Evolutionary conservation across 805 yeast species (phyloP).

Genomic region (Scheffersomyces amazonensis): DNA sequence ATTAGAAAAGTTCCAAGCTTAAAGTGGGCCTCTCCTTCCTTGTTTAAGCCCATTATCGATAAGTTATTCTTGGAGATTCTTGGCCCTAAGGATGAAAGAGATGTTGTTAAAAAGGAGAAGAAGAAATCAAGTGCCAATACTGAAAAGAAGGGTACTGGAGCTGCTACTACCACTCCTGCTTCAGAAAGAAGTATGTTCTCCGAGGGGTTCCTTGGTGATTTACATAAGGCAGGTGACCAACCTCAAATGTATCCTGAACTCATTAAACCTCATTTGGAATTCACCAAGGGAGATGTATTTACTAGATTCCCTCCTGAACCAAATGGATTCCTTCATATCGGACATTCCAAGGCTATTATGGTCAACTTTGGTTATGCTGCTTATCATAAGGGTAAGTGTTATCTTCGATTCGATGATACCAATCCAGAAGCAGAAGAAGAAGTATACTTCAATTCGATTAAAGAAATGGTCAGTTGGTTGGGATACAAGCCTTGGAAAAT

Average conservation of each 20-base stretch:
- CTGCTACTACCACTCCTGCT: conserved; percentile 3
- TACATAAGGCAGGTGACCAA: conserved; percentile 94
- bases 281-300: conserved; percentile 77
- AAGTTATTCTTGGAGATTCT: conserved; percentile 63
- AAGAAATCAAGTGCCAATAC: conserved; percentile 29
- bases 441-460: conserved; percentile 78
- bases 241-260: conserved; percentile 87
- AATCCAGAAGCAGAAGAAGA: conserved; percentile 99
- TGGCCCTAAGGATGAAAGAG: conserved; percentile 97
- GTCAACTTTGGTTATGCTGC: conserved; percentile 97
- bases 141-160: conserved; percentile 4
- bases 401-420: conserved; percentile 93
- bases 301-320: conserved; percentile 99
- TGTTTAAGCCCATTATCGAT: conserved; percentile 86
- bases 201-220: conserved; percentile 93
- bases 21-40: conserved; percentile 89
- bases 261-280: conserved; percentile 73
- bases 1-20: conserved; percentile 70
- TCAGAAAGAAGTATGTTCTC: conserved; percentile 73
- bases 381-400: conserved; percentile 81
- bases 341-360: conserved; percentile 97
- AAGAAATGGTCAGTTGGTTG: conserved; percentile 85
- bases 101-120: conserved; percentile 74
- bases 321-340: conserved; percentile 94
- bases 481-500: conserved; percentile 93